Percentiles rank a stretch among this genome's conserved stretches.
phyloP scores from a whole-genome alignment of 495 filamentous ascomycete genomes.

The Aspergillus panamensis region DNA sequence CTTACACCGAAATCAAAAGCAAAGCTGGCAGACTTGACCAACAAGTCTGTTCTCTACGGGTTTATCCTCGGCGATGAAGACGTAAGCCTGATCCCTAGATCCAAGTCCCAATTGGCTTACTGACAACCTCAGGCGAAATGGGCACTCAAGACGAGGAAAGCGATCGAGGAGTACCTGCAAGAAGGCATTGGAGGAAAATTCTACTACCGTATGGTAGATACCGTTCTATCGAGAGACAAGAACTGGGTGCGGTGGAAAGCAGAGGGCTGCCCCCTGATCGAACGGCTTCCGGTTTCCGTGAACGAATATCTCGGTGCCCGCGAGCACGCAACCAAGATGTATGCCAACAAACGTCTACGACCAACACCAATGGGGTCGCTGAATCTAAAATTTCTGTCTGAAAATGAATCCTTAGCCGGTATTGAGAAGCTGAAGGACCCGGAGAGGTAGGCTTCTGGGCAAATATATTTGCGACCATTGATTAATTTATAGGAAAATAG shows the following conservation, averaged over 20 bases:
- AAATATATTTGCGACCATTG: background rate
- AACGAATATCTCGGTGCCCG: slow-evolving; percentile 64
- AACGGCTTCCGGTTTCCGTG: slow-evolving; percentile 63
- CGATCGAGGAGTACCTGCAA: slow-evolving; percentile 75
- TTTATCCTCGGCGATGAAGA: slow-evolving; percentile 78
- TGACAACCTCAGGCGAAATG: slow-evolving; percentile 58
- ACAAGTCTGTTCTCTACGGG: slow-evolving; percentile 82
- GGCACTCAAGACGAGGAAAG: slow-evolving; percentile 66
- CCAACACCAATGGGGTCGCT: slow-evolving; percentile 65
- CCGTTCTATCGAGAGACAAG: slow-evolving; percentile 89
- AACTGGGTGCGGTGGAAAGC: slow-evolving; percentile 99
- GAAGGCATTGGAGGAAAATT: slow-evolving; percentile 69
- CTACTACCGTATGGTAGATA: slow-evolving; percentile 95
- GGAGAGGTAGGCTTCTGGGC: slow-evolving; percentile 42
- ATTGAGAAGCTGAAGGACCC: slow-evolving; percentile 57
- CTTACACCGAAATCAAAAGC: slow-evolving; percentile 79
- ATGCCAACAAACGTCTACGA: slow-evolving; percentile 63
- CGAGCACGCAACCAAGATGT: slow-evolving; percentile 57
- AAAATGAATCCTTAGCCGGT: slow-evolving; percentile 50
- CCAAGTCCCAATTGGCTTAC: slow-evolving; percentile 22
- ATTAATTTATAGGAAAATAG: slow-evolving; percentile 32
- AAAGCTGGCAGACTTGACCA: slow-evolving; percentile 66
- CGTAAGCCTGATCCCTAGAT: slow-evolving; percentile 41
- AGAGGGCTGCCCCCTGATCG: slow-evolving; percentile 84
- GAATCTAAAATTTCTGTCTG: slow-evolving; percentile 71